phyloP scores from a whole-genome alignment of 331 rosid species.

The Cucumis variabilis region DNA sequence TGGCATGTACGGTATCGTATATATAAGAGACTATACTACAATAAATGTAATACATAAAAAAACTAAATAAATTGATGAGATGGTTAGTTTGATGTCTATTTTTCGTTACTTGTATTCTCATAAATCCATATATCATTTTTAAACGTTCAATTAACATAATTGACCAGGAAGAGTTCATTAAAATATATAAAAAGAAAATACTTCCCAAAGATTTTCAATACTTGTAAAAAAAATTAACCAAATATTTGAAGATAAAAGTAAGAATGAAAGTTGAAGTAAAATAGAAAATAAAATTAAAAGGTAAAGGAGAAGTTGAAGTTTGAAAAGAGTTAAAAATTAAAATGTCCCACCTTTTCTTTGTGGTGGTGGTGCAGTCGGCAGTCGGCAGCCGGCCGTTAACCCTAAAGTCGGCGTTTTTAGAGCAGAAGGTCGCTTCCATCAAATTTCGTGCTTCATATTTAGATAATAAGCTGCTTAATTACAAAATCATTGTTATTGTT shows the following conservation, averaged over 20 bases:
- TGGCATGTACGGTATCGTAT: background rate
- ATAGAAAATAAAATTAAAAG: too few species aligned
- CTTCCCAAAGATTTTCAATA: too few species aligned
- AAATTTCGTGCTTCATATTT: background rate
- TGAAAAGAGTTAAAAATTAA: background rate
- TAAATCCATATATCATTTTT: too few species aligned
- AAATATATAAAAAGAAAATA: too few species aligned
- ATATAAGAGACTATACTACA: background rate
- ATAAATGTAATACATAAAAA: too few species aligned
- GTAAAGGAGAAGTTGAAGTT: background rate
- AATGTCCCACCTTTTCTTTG: background rate
- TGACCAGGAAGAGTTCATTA: background rate
- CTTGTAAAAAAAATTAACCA: background rate
- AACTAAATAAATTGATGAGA: background rate
- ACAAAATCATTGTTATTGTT: too few species aligned
- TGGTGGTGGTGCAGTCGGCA: background rate
- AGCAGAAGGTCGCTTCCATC: background rate
- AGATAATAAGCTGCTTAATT: background rate
- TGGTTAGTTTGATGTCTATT: too few species aligned
- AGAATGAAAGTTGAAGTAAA: background rate
- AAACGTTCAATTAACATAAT: too few species aligned
- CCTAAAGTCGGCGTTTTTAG: background rate
- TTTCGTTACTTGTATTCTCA: too few species aligned
- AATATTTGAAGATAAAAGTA: background rate
- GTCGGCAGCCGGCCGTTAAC: conserved; percentile 21